Conservation (phyloP, 306 rosid genomes). For the Dalbergia cultrata region DNA sequence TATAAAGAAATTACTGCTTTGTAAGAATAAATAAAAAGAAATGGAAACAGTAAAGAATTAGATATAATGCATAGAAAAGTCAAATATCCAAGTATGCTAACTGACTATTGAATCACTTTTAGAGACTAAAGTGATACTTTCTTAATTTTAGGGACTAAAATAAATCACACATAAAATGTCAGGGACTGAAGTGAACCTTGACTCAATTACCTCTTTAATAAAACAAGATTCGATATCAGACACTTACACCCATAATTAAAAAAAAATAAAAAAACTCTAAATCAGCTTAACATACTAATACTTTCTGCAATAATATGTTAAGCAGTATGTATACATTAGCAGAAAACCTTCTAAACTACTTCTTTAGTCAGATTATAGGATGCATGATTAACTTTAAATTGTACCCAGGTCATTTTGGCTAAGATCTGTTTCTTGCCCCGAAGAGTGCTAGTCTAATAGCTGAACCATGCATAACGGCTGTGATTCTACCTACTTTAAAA, state of each 20-base stretch:
- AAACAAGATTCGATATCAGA: conserved; percentile 15
- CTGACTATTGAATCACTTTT: too few species aligned
- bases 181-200: too few species aligned
- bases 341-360: not conserved
- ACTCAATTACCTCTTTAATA: not conserved
- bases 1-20: too few species aligned
- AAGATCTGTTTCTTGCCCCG: not conserved
- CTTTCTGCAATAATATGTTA: conserved; percentile 1
- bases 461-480: not conserved
- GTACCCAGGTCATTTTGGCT: not conserved
- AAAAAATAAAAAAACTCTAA: not conserved
- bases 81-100: too few species aligned
- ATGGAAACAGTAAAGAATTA: too few species aligned
- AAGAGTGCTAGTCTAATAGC: not conserved
- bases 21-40: too few species aligned
- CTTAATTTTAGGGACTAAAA: too few species aligned
- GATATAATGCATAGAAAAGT: too few species aligned
- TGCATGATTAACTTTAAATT: not conserved
- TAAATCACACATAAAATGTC: too few species aligned
- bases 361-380: too few species aligned
- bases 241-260: conserved; percentile 9
- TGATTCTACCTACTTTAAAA: not conserved
- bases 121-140: too few species aligned
- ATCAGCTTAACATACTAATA: not conserved
- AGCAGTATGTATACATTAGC: not conserved